Evolutionary conservation across 129 eudicot species (phyloP).

Genomic region (Deinandra increscens): DNA sequence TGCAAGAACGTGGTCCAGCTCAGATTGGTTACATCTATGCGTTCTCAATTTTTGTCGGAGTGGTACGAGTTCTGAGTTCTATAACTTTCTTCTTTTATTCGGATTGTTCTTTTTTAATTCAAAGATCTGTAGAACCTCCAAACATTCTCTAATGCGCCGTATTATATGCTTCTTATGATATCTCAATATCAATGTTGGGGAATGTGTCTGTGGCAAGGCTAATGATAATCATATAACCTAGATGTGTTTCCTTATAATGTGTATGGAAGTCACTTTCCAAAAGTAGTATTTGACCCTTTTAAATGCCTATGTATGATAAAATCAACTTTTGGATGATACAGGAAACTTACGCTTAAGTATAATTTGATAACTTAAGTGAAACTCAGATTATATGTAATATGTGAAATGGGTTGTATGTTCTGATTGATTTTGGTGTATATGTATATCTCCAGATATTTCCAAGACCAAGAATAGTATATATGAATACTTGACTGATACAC

Average conservation of each 20-base stretch:
- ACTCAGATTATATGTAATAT: neutral
- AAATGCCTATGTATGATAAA: no score
- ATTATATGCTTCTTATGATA: slow-evolving; percentile 10
- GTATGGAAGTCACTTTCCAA: neutral
- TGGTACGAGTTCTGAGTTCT: slow-evolving; percentile 50
- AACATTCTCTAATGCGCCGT: neutral
- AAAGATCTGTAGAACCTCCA: neutral
- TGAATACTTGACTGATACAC: neutral
- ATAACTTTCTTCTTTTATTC: slow-evolving; percentile 4
- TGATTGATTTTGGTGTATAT: no score
- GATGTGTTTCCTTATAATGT: neutral
- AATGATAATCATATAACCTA: neutral
- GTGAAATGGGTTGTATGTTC: neutral
- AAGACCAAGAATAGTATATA: no score
- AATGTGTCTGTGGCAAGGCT: neutral
- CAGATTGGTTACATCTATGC: slow-evolving; percentile 81
- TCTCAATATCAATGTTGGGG: neutral
- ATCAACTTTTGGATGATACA: no score
- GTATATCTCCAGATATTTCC: no score
- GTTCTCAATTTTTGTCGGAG: slow-evolving; percentile 69
- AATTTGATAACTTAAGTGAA: neutral
- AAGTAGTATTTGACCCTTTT: neutral
- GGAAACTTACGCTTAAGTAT: no score
- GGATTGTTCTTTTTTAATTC: neutral
- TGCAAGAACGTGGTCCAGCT: slow-evolving; percentile 79